Percentiles rank a stretch among this genome's conserved stretches.
Evolutionary conservation across 768 basidiomycete species (phyloP).

Genomic region (Albatrellus ellisii): DNA sequence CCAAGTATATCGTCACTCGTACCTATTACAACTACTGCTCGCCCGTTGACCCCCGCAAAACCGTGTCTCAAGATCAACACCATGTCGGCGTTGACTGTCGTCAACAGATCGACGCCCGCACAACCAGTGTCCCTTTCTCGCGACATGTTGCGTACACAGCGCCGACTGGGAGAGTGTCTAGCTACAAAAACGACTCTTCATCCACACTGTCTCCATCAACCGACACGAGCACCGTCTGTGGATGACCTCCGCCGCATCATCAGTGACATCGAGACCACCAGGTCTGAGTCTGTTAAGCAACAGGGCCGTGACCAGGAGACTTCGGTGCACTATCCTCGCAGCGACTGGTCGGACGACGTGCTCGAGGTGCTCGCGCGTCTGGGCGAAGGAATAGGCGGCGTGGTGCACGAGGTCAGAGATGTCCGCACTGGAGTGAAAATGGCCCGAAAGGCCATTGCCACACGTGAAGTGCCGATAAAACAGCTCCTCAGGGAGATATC

Average conservation of each 20-base stretch:
- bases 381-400: slow-evolving; percentile 86
- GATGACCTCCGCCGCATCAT: slow-evolving; percentile 1
- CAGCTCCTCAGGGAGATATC: slow-evolving; percentile 81
- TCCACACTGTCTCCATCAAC: neutral
- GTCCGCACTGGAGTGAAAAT: slow-evolving; percentile 61
- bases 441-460: slow-evolving; percentile 85
- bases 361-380: slow-evolving; percentile 60
- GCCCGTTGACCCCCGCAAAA: no score
- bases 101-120: no score
- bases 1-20: no score
- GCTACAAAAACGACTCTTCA: no score
- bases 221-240: neutral
- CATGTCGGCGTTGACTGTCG: no score
- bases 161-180: no score
- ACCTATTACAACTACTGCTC: no score
- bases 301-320: neutral
- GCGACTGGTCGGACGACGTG: slow-evolving; percentile 45
- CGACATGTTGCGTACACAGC: no score
- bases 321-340: neutral
- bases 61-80: no score
- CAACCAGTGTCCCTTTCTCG: no score
- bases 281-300: neutral
- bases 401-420: slow-evolving; percentile 79
- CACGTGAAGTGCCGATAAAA: slow-evolving; percentile 70
- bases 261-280: neutral